A percentile compares a stretch with the other conserved stretches of the same genome.
Evolutionary conservation across 2,329 filamentous ascomycete species (phyloP).

Genomic region (Penicillium sumatraense): DNA sequence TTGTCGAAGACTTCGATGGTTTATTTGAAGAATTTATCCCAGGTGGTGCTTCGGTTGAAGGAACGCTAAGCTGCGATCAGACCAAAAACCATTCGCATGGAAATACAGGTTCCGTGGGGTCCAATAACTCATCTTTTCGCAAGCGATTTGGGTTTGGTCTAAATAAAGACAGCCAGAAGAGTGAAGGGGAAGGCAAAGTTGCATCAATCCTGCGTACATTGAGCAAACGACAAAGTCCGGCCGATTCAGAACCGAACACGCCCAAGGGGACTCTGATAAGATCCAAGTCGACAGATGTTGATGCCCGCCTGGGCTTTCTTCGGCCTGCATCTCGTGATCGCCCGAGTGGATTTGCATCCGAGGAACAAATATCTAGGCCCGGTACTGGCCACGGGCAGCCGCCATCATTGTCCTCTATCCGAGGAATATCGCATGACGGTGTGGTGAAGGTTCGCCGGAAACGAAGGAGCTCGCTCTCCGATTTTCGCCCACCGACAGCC

Average conservation of each 20-base stretch:
- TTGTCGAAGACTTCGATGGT: slow-evolving; percentile 86
- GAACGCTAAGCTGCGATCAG: slow-evolving; percentile 56
- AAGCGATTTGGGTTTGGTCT: slow-evolving; percentile 83
- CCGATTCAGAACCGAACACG: slow-evolving; percentile 68
- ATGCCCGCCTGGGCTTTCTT: slow-evolving; percentile 52
- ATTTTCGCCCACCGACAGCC: slow-evolving; percentile 72
- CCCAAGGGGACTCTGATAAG: slow-evolving; percentile 70
- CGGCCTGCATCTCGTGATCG: slow-evolving; percentile 62
- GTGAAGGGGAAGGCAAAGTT: slow-evolving; percentile 69
- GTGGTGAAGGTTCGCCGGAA: slow-evolving; percentile 66
- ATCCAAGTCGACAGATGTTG: slow-evolving; percentile 78
- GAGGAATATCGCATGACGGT: slow-evolving; percentile 53
- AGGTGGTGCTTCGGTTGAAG: slow-evolving; percentile 50
- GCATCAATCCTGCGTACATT: slow-evolving; percentile 84
- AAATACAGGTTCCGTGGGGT: slow-evolving; percentile 75
- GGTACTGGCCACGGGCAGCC: slow-evolving; percentile 54
- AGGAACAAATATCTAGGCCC: slow-evolving; percentile 49
- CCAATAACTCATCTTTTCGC: slow-evolving; percentile 83
- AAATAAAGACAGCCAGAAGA: slow-evolving; percentile 78
- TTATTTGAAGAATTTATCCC: slow-evolving; percentile 73
- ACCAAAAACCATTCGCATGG: slow-evolving; percentile 61
- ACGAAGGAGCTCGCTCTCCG: slow-evolving; percentile 87
- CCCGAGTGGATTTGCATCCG: slow-evolving; percentile 55
- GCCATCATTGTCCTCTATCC: slow-evolving; percentile 54
- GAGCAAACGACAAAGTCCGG: slow-evolving; percentile 74